Evolutionary conservation across 192 early-diverging fungal genomes (phyloP).

Genomic region (Mortierella hygrophila): DNA sequence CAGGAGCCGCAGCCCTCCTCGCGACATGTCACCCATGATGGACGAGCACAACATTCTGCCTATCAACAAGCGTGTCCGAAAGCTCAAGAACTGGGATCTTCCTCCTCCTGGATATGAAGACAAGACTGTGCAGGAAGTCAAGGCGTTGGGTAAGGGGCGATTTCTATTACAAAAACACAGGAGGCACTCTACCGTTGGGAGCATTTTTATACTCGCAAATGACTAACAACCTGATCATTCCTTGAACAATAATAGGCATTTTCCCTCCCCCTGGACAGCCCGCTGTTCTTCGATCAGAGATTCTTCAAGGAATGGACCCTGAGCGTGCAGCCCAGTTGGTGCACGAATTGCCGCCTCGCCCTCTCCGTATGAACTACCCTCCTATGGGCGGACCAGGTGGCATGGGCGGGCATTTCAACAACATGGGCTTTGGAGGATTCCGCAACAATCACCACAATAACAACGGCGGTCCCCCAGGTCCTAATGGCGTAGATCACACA

Average conservation of each 20-base stretch:
- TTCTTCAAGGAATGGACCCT: slow-evolving; percentile 66
- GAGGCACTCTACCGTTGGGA: not conserved
- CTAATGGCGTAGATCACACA: slow-evolving; percentile 66
- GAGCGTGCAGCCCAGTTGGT: slow-evolving; percentile 65
- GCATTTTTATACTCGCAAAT: not conserved
- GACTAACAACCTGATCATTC: slow-evolving; percentile 42
- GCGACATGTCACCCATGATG: slow-evolving; percentile 49
- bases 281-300: slow-evolving; percentile 49
- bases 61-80: slow-evolving; percentile 80
- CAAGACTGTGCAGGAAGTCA: slow-evolving; percentile 88
- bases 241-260: slow-evolving; percentile 63
- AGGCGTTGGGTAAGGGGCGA: slow-evolving; percentile 77
- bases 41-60: slow-evolving; percentile 72
- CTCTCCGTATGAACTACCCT: slow-evolving; percentile 49
- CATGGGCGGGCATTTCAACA: slow-evolving; percentile 59
- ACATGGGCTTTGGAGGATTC: slow-evolving; percentile 56
- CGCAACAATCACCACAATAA: slow-evolving; percentile 13
- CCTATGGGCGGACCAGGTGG: slow-evolving; percentile 41
- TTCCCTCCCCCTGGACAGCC: slow-evolving; percentile 84
- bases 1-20: slow-evolving; percentile 58
- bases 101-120: slow-evolving; percentile 91
- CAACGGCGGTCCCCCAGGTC: slow-evolving; percentile 54
- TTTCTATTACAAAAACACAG: not conserved
- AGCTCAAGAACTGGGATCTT: slow-evolving; percentile 94
- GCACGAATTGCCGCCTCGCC: slow-evolving; percentile 57